Conservation (phyloP, 148 eudicot species). For the Suaeda aralocaspica region DNA sequence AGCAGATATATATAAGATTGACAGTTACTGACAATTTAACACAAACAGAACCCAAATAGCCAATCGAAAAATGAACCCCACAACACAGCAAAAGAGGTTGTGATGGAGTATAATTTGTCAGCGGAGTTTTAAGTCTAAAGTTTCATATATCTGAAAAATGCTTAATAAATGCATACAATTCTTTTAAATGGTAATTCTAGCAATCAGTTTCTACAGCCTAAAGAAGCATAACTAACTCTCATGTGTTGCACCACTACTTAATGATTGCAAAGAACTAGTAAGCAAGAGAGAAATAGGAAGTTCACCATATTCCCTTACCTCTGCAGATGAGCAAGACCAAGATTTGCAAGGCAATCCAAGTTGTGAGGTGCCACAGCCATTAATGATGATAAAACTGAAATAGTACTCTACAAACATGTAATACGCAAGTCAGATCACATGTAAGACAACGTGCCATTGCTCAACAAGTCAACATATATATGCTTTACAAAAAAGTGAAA, state of each 20-base stretch:
- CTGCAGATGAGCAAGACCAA: conserved; percentile 90
- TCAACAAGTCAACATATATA: not conserved
- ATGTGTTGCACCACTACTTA: not conserved
- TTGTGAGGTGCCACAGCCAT: conserved; percentile 62
- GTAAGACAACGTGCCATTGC: not conserved
- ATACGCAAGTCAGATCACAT: conserved; percentile 25
- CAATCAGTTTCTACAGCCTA: not conserved
- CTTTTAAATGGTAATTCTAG: not conserved
- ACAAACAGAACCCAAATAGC: not conserved
- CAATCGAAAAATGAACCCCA: not conserved
- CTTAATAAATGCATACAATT: not conserved
- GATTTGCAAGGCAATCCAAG: conserved; percentile 93
- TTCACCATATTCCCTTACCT: conserved; percentile 41
- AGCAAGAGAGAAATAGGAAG: not conserved
- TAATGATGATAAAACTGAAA: conserved; percentile 74
- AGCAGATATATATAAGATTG: not conserved
- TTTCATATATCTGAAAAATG: not conserved
- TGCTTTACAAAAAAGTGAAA: not conserved
- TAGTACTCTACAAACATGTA: conserved; percentile 61
- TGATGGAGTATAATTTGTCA: not conserved
- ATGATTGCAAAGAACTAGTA: not conserved
- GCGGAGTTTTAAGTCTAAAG: not conserved
- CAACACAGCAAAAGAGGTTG: not conserved
- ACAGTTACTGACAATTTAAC: not conserved
- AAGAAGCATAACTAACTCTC: not conserved